phyloP scores from a whole-genome alignment of 345 rosid genomes.

The Pseudoturritis turrita region DNA sequence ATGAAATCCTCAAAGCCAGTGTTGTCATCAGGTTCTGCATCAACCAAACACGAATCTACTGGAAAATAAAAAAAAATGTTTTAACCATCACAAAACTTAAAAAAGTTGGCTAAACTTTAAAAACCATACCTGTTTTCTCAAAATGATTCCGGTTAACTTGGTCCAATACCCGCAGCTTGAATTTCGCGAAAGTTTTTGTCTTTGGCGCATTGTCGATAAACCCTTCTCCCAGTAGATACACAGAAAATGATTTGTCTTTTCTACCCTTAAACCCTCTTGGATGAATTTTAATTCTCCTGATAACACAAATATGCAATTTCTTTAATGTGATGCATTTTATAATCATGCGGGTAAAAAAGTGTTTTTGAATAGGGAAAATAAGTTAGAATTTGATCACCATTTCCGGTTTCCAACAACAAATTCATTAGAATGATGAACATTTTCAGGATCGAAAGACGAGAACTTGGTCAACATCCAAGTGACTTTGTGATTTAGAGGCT shows the following conservation, averaged over 20 bases:
- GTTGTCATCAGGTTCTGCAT: not conserved
- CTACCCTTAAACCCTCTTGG: not conserved
- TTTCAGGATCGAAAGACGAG: constrained; percentile 6
- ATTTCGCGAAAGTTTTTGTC: not conserved
- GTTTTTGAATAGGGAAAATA: not conserved
- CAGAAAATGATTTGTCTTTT: constrained; percentile 18
- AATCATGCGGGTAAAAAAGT: not conserved
- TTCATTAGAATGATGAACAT: not conserved
- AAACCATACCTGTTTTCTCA: constrained; percentile 1
- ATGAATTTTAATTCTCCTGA: constrained; percentile 19
- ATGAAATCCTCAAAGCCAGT: not conserved
- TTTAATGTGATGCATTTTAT: not conserved
- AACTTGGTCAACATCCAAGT: constrained; percentile 22
- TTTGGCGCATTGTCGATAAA: constrained; percentile 4
- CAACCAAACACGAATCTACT: not conserved
- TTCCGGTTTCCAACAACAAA: constrained; percentile 25
- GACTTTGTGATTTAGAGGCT: constrained; percentile 23
- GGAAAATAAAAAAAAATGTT: not conserved
- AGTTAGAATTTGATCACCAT: constrained; percentile 6
- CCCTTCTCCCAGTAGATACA: constrained; percentile 6
- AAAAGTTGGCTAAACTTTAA: not conserved
- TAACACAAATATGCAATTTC: not conserved
- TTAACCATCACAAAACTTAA: not conserved
- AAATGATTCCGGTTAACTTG: not conserved
- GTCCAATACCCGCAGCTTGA: constrained; percentile 15